Evolutionary conservation across 2,329 filamentous ascomycete genomes (phyloP).

Genomic region (Pseudogymnoascus sp.): DNA sequence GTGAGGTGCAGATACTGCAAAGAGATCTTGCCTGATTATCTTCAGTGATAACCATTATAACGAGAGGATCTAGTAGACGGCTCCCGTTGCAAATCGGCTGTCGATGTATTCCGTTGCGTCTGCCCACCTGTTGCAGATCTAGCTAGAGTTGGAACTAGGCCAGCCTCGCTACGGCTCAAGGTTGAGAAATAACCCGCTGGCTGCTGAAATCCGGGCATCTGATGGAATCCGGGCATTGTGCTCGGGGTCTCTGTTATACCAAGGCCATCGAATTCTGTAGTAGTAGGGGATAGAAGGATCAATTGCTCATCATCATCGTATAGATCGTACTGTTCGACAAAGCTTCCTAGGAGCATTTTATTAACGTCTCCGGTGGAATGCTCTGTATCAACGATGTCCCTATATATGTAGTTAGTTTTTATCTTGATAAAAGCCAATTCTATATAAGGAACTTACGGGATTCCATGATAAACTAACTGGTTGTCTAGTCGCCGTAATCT

Average conservation of each 20-base stretch:
- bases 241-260: not conserved
- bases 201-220: not conserved
- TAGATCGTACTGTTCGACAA: constrained; percentile 15
- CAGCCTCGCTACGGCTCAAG: not conserved
- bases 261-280: not conserved
- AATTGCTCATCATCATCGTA: constrained; percentile 11
- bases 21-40: not conserved
- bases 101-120: not conserved
- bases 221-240: too few species aligned
- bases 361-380: constrained; percentile 22
- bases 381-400: constrained; percentile 27
- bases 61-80: not conserved
- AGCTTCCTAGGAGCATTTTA: constrained; percentile 29
- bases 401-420: not conserved
- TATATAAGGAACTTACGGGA: constrained; percentile 15
- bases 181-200: not conserved
- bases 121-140: not conserved
- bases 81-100: not conserved
- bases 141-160: not conserved
- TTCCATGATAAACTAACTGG: constrained; percentile 13
- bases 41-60: not conserved
- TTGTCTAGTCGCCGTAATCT: constrained; percentile 20
- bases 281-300: not conserved
- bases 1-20: not conserved
- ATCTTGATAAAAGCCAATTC: not conserved